These are phyloP conservation scores for Beauveria caledonica DNA, from an alignment of 2,329 filamentous ascomycete species.

Conservation along the genomic window DNA sequence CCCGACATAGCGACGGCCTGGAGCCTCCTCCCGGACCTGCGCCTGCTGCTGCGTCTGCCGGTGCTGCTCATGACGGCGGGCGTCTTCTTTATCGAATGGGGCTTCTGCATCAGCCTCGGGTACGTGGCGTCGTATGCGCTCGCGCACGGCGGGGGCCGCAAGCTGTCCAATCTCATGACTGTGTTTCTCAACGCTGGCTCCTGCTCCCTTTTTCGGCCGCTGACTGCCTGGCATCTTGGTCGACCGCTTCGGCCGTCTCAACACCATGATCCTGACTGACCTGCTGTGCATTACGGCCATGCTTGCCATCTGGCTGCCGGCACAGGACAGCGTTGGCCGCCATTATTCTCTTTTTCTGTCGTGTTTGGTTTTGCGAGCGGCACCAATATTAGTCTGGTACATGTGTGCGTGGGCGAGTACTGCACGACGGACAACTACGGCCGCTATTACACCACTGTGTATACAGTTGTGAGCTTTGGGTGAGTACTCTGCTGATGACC, in stretches of 20 bases:
- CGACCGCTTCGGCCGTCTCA: slow-evolving; percentile 46
- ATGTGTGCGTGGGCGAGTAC: slow-evolving; percentile 62
- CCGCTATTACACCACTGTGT: slow-evolving; percentile 59
- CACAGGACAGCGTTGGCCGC: slow-evolving; percentile 35
- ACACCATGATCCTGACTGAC: slow-evolving; percentile 52
- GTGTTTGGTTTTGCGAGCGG: slow-evolving; percentile 57
- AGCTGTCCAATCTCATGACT: slow-evolving; percentile 57
- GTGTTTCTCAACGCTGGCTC: slow-evolving; percentile 60
- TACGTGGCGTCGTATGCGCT: slow-evolving; percentile 53
- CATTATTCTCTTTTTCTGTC: slow-evolving; percentile 23
- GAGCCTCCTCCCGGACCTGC: slow-evolving; percentile 48
- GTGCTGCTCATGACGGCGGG: slow-evolving; percentile 19
- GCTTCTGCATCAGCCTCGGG: slow-evolving; percentile 48
- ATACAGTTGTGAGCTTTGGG: slow-evolving; percentile 61
- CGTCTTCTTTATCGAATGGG: slow-evolving; percentile 25
- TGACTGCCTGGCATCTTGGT: slow-evolving; percentile 47
- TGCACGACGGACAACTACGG: slow-evolving; percentile 62
- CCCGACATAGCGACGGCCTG: slow-evolving; percentile 30
- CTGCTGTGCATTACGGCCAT: slow-evolving; percentile 36
- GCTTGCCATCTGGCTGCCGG: slow-evolving; percentile 56
- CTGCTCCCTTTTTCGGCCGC: slow-evolving; percentile 50
- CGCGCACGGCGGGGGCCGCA: slow-evolving; percentile 37
- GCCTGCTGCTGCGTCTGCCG: slow-evolving; percentile 49
- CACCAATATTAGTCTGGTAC: slow-evolving; percentile 58
- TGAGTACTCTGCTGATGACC: slow-evolving; percentile 20